Evolutionary conservation across 768 basidiomycete species (phyloP).

Genomic region (Auricularia sp.): DNA sequence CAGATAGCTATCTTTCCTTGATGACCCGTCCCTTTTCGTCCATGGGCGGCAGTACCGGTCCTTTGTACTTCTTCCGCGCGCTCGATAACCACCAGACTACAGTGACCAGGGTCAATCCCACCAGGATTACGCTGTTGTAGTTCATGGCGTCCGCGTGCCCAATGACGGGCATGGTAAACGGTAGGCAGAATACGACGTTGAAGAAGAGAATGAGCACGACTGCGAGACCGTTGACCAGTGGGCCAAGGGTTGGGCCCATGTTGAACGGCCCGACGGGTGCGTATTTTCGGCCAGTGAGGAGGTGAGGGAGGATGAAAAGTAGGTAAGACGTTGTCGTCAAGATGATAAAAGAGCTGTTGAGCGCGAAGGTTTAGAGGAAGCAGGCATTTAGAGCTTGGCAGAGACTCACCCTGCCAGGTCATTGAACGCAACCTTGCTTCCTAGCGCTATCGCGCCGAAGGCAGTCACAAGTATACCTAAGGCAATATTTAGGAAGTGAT

Average conservation of each 20-base stretch:
- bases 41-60: not conserved
- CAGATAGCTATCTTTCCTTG: not conserved
- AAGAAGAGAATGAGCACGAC: not conserved
- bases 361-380: not conserved
- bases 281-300: not conserved
- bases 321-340: not conserved
- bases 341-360: not conserved
- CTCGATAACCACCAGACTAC: conserved; percentile 14
- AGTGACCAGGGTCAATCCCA: not conserved
- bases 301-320: not conserved
- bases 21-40: not conserved
- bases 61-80: conserved; percentile 25
- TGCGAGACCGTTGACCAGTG: not conserved
- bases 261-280: not conserved
- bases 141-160: not conserved
- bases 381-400: not conserved
- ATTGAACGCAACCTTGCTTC: not conserved
- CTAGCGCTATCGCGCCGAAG: not conserved
- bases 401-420: not conserved
- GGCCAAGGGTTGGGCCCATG: not conserved
- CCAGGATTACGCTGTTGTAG: conserved; percentile 1
- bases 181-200: not conserved
- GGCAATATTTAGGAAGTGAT: not conserved
- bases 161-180: not conserved
- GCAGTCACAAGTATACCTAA: not conserved